A percentile compares a stretch with the other conserved stretches of the same genome.
These are phyloP conservation scores for Starmerella floricola DNA, from an alignment of 805 yeast genomes.

Conservation along the genomic window DNA sequence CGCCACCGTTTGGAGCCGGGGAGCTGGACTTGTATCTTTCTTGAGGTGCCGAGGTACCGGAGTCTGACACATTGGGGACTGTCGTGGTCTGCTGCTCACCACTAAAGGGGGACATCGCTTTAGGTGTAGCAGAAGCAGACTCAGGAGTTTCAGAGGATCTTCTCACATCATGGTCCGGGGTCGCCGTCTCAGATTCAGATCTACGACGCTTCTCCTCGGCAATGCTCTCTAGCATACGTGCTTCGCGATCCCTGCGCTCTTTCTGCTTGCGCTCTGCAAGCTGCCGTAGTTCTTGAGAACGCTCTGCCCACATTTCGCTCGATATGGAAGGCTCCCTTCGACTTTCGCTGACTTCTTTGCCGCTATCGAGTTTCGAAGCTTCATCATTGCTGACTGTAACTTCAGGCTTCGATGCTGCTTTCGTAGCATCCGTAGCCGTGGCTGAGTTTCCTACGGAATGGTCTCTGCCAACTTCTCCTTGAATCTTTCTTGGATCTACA, in stretches of 20 bases:
- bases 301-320: conserved; percentile 10
- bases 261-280: conserved; percentile 22
- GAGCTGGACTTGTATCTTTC: no score
- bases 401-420: background rate
- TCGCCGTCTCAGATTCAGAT: background rate
- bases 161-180: background rate
- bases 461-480: no score
- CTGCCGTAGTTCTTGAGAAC: conserved; percentile 17
- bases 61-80: no score
- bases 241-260: conserved; percentile 28
- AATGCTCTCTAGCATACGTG: conserved; percentile 25
- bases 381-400: background rate
- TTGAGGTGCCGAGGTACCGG: no score
- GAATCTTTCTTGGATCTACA: no score
- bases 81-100: no score
- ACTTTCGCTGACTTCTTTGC: background rate
- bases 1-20: no score
- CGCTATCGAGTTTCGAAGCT: background rate
- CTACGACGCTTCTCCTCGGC: conserved; percentile 26
- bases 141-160: no score
- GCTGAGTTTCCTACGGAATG: no score
- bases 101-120: no score
- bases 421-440: background rate
- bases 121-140: no score
- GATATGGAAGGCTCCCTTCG: background rate